A percentile compares a stretch with the other conserved stretches of the same genome.
phyloP scores from a whole-genome alignment of 2,329 filamentous ascomycete species.

The Chrysosporium keratinophilum region DNA sequence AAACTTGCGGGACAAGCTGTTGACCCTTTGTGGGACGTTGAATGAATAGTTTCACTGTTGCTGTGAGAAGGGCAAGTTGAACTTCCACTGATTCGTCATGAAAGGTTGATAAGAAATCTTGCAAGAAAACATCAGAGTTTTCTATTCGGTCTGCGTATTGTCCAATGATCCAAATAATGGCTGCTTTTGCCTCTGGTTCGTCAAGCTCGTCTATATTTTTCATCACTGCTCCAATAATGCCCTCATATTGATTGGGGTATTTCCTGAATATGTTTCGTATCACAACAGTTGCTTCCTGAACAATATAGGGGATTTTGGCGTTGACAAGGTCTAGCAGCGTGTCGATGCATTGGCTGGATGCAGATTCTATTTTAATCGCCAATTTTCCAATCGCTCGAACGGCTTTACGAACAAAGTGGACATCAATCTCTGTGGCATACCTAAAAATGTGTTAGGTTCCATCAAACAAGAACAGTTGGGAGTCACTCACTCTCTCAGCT shows the following conservation, averaged over 20 bases:
- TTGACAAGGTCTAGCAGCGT: conserved; percentile 84
- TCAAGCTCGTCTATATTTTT: conserved; percentile 94
- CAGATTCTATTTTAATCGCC: conserved; percentile 96
- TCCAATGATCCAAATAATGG: conserved; percentile 99
- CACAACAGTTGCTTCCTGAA: conserved; percentile 96
- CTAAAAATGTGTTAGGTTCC: conserved; percentile 20
- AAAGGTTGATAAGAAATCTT: conserved; percentile 92
- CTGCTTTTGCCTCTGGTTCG: conserved; percentile 94
- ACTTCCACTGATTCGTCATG: conserved; percentile 92
- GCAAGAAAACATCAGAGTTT: conserved; percentile 84
- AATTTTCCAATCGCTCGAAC: conserved; percentile 95
- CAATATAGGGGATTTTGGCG: conserved; percentile 98
- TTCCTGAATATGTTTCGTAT: conserved; percentile 99
- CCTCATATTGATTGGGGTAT: conserved; percentile 97
- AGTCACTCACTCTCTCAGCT: conserved; percentile 66
- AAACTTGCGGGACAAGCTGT: conserved; percentile 80
- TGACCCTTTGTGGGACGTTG: conserved; percentile 92
- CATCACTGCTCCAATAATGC: conserved; percentile 89
- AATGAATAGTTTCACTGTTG: conserved; percentile 96
- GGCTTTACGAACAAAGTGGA: conserved; percentile 96
- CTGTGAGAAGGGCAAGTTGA: conserved; percentile 84
- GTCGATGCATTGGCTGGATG: conserved; percentile 82
- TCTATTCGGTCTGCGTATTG: conserved; percentile 97
- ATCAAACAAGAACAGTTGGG: neutral
- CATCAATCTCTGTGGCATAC: conserved; percentile 94